Conservation (phyloP, 257 asterid genomes). For the Solanum tarapatanum region DNA sequence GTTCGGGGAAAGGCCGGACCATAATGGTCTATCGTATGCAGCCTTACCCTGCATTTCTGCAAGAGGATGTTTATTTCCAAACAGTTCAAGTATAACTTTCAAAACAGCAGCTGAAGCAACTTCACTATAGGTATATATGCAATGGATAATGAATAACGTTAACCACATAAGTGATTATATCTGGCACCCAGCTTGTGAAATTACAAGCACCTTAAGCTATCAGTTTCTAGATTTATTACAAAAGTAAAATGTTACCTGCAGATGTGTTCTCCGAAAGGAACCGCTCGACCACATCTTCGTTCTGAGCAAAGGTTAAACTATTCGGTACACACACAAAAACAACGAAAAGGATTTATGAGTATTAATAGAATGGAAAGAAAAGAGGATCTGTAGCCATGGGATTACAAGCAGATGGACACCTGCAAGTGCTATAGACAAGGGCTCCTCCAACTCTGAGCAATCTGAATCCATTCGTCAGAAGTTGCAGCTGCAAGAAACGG, state of each 20-base stretch:
- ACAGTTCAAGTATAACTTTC: neutral
- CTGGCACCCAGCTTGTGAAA: neutral
- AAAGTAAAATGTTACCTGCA: conserved; percentile 37
- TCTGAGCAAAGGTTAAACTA: conserved; percentile 84
- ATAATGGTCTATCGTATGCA: neutral
- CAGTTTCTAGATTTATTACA: neutral
- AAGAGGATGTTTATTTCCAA: neutral
- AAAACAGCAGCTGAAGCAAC: neutral
- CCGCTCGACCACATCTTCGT: conserved; percentile 70
- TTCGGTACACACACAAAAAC: conserved; percentile 6
- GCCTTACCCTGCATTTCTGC: neutral
- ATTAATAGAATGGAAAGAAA: neutral
- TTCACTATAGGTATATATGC: neutral
- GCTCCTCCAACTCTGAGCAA: conserved; percentile 71
- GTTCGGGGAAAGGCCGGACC: neutral
- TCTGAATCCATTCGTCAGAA: conserved; percentile 72
- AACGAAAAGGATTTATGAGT: neutral
- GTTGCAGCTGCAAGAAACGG: conserved; percentile 48
- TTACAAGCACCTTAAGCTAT: neutral
- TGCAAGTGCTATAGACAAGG: conserved; percentile 98
- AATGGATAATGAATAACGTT: neutral
- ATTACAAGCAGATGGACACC: conserved; percentile 25
- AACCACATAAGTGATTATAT: neutral
- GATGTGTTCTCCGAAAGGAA: conserved; percentile 57
- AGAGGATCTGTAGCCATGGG: neutral